phyloP scores from a whole-genome alignment of 148 eudicot genomes.

The Gaultheria prostrata region DNA sequence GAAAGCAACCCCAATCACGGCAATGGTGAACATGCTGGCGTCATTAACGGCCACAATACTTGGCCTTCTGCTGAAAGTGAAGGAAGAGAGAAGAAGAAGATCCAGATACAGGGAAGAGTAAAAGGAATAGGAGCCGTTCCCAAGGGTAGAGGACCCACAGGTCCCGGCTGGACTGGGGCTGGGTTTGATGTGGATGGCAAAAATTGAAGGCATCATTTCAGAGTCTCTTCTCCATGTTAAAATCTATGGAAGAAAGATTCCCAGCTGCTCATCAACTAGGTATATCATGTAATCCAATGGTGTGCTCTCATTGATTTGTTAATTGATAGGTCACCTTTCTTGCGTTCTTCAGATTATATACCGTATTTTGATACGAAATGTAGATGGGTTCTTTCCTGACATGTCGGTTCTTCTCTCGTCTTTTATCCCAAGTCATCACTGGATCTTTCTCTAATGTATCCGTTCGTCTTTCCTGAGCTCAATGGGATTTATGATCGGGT shows the following conservation, averaged over 20 bases:
- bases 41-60: conserved; percentile 33
- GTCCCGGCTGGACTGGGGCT: conserved; percentile 92
- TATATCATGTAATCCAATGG: conserved; percentile 10
- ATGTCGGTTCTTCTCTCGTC: neutral
- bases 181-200: conserved; percentile 82
- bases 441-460: too few relatives aligned
- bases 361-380: neutral
- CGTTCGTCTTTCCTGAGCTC: too few relatives aligned
- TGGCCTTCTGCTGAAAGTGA: conserved; percentile 43
- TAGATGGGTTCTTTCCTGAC: neutral
- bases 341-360: neutral
- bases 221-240: neutral
- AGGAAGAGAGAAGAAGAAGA: conserved; percentile 81
- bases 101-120: conserved; percentile 54
- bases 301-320: neutral
- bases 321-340: neutral
- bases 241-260: conserved; percentile 6
- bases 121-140: conserved; percentile 74
- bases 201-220: conserved; percentile 30
- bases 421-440: neutral
- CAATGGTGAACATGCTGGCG: conserved; percentile 31
- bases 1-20: conserved; percentile 33
- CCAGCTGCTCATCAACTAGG: conserved; percentile 7
- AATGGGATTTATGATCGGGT: too few relatives aligned
- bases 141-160: conserved; percentile 64